A percentile compares a stretch with the other conserved stretches of the same genome.
These are phyloP conservation scores for Guadua angustifolia DNA, from an alignment of 176 grass and related monocot species.

Conservation along the genomic window DNA sequence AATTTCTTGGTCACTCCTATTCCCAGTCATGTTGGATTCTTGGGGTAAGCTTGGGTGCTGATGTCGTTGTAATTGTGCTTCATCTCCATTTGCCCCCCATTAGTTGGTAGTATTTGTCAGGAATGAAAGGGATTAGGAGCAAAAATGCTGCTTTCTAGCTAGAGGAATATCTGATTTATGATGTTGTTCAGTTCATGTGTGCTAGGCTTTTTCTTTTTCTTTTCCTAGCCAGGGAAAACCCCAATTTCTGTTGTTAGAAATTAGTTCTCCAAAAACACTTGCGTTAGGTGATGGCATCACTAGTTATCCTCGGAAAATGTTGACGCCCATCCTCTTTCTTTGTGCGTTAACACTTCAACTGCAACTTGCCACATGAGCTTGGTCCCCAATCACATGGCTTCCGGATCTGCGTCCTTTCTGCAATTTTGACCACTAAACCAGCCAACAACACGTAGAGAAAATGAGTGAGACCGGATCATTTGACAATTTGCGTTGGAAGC, in stretches of 20 bases:
- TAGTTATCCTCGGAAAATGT: neutral
- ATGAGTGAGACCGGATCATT: neutral
- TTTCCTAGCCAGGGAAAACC: neutral
- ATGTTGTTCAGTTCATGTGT: neutral
- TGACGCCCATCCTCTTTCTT: too few relatives aligned
- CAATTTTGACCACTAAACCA: neutral
- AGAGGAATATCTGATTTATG: neutral
- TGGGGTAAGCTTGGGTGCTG: neutral
- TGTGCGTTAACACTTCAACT: neutral
- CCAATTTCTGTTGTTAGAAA: neutral
- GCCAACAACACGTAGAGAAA: neutral
- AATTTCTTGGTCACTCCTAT: too few relatives aligned
- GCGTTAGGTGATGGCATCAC: neutral
- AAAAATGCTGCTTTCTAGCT: neutral
- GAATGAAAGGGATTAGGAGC: neutral
- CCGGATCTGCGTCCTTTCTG: too few relatives aligned
- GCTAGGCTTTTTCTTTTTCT: neutral
- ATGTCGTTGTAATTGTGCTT: neutral
- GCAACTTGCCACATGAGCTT: too few relatives aligned
- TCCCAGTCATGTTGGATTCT: neutral
- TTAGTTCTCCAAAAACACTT: neutral
- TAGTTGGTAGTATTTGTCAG: neutral
- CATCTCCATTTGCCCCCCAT: neutral
- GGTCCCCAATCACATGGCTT: neutral
- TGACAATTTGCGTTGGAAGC: neutral